Conservation (phyloP, 352 stramenopile species). For the Phytophthora sp. region DNA sequence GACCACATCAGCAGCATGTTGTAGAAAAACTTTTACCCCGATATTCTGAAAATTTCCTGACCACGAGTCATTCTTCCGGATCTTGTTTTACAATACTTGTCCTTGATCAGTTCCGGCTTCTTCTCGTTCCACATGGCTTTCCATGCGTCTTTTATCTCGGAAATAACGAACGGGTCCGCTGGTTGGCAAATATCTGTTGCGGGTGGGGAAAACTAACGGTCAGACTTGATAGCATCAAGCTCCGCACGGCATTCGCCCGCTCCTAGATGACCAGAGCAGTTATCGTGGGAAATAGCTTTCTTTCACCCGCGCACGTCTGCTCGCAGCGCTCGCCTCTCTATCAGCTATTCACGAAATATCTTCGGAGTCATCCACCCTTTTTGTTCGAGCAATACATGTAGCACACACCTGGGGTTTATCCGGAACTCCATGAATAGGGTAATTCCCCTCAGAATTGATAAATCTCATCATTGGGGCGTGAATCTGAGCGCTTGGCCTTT, state of each 20-base stretch:
- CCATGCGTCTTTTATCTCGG: slow-evolving; percentile 1
- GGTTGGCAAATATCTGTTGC: neutral
- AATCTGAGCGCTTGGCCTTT: too few relatives aligned
- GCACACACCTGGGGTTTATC: neutral
- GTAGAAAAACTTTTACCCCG: neutral
- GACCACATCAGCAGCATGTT: neutral
- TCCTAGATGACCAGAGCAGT: neutral
- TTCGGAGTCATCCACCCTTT: neutral
- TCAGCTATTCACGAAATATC: neutral
- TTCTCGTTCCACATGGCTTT: slow-evolving; percentile 15
- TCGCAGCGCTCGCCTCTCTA: neutral
- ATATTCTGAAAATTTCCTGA: slow-evolving; percentile 8
- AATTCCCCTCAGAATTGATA: too few relatives aligned
- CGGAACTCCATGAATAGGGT: neutral
- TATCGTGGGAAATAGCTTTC: slow-evolving; percentile 15
- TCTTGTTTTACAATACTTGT: slow-evolving; percentile 9
- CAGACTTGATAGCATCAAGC: neutral
- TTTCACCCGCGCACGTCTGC: neutral
- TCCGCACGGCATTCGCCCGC: neutral
- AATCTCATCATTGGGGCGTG: too few relatives aligned
- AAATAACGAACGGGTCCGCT: slow-evolving; percentile 18
- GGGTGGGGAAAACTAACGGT: neutral
- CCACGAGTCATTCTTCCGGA: neutral
- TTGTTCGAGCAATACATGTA: neutral
- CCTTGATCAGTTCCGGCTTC: slow-evolving; percentile 16